Evolutionary conservation across 805 yeast genomes (phyloP), one percentile per base, ranked within the genome.

Genomic region (Middelhovenomyces tepae): DNA sequence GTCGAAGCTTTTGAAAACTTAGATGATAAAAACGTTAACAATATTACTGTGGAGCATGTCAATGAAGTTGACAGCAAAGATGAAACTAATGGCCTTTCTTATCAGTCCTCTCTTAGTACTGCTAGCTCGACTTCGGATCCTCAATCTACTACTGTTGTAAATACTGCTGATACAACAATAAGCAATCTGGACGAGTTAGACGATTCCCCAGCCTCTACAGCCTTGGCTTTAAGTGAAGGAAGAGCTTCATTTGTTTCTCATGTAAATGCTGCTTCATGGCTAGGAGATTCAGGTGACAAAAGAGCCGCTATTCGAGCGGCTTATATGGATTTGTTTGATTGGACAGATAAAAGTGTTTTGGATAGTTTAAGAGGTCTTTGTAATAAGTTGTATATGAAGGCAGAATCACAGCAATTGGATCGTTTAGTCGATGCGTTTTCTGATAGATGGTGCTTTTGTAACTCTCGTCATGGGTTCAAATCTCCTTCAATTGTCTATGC

Each of bases 331-430:
- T 42, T 64, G 4, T 60, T 67, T 32, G 51, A 56, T 28, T 69
- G 69, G 37, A 60, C 69, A 54, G 66, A 67, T 28, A 44, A 60
- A 6, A 67, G 71, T 35, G 55, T 83, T 26, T 57, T 82, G 28
- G 54, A 54, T 2, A 62, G 84, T 1, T 62, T 85, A 7, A 60
- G 85, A 22, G 54, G 53, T 25, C 57, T 84, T 22, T 82, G 93
- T 43, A 65, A 69, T 19, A 71, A 65, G 42, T 49, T 84, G 13
- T 80, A 78, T 54, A 65, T 85, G 44, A 74, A 75, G 47, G 94
- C 89, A 5, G 94, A 85, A 54, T 75, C 91, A 2, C 87, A 80
- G 45, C 81, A 78, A 48, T 75, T 84, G 39, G 93, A 84, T 54
- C 66, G 80, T 27, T 68, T 84, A n/a, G 56, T 85, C 34, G 77